phyloP scores from a whole-genome alignment of 116 monocot species.

The Iris pallida region DNA sequence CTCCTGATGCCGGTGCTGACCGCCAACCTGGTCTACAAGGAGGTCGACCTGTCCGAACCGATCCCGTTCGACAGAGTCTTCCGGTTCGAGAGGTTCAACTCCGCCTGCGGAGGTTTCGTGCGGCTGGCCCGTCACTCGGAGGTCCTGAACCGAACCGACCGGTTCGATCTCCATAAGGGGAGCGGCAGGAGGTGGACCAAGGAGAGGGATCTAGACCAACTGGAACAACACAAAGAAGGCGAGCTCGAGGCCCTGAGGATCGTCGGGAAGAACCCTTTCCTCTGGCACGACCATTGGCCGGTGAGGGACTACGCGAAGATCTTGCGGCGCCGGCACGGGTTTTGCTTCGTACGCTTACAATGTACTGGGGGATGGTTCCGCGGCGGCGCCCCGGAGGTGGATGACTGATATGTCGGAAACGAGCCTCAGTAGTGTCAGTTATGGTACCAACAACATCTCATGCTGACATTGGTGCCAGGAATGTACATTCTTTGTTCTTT shows the following conservation, averaged over 20 bases:
- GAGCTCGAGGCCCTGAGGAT: conserved; percentile 52
- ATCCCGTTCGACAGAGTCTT: conserved; percentile 73
- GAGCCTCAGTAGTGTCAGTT: conserved; percentile 53
- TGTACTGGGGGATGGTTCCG: conserved; percentile 32
- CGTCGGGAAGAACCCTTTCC: conserved; percentile 77
- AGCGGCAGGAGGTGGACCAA: conserved; percentile 88
- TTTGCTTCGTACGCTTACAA: conserved; percentile 65
- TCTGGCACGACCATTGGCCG: conserved; percentile 97
- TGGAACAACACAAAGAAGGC: conserved; percentile 37
- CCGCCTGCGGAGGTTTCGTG: conserved; percentile 58
- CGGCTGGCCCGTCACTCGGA: conserved; percentile 50
- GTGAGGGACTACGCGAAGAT: conserved; percentile 69
- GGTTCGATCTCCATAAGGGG: conserved; percentile 68
- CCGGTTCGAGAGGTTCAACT: conserved; percentile 67
- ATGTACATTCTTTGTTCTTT: too few relatives aligned
- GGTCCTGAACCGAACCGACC: conserved; percentile 40
- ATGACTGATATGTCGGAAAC: conserved; percentile 54
- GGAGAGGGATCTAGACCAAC: conserved; percentile 68
- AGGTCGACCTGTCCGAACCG: conserved; percentile 62
- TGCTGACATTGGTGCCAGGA: too few relatives aligned
- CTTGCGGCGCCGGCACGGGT: conserved; percentile 22
- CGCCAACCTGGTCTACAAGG: conserved; percentile 84
- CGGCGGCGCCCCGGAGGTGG: conserved; percentile 57
- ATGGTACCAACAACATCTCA: conserved; percentile 73
- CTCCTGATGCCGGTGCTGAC: conserved; percentile 87